Conservation (phyloP, 177 flowering plant genomes). For the Vitis hybrid region DNA sequence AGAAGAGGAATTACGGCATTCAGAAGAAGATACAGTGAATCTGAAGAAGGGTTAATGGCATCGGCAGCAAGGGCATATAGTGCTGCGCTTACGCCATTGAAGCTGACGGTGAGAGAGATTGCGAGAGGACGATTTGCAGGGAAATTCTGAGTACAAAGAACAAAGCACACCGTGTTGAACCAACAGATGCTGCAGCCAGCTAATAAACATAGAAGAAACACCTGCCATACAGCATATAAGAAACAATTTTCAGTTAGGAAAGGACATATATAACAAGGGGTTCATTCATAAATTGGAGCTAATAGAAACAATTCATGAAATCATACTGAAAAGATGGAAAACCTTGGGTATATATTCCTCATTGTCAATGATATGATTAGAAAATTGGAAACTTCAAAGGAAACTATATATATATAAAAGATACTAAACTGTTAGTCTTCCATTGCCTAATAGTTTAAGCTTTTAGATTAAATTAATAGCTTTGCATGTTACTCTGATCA, state of each 20-base stretch:
- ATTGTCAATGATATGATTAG: no score
- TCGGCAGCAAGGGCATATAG: conserved; percentile 69
- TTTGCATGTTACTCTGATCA: no score
- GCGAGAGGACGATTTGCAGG: conserved; percentile 65
- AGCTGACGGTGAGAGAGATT: conserved; percentile 73
- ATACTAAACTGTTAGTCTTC: no score
- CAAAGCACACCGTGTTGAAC: conserved; percentile 94
- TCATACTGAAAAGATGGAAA: no score
- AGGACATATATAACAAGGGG: not conserved
- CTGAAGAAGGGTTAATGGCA: conserved; percentile 42
- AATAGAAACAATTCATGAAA: no score
- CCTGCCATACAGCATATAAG: conserved; percentile 36
- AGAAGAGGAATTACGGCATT: conserved; percentile 71
- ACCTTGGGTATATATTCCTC: no score
- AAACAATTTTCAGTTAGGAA: not conserved
- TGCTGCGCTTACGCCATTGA: conserved; percentile 91
- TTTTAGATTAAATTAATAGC: no score
- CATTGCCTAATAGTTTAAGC: no score
- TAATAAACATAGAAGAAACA: conserved; percentile 63
- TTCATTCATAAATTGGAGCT: no score
- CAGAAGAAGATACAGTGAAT: conserved; percentile 57
- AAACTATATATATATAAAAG: no score
- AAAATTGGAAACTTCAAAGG: no score
- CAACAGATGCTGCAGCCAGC: conserved; percentile 92
- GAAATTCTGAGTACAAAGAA: conserved; percentile 77